Conservation (phyloP, 1,284 basidiomycete genomes). For the Inonotus obliquus region DNA sequence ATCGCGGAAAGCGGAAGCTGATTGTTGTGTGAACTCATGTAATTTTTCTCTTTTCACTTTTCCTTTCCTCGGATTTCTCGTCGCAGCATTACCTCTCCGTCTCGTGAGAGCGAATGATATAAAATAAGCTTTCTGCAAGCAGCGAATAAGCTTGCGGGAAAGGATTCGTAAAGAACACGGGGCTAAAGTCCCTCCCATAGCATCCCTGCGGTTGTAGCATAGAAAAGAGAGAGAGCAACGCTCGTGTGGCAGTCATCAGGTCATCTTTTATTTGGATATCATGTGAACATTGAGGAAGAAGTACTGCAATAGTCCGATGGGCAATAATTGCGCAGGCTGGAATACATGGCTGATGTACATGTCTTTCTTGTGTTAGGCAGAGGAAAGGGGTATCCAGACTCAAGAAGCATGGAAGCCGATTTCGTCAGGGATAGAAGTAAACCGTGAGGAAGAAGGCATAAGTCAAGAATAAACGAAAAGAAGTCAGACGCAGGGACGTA, state of each 20-base stretch:
- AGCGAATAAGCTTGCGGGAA: not conserved
- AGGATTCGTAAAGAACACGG: not conserved
- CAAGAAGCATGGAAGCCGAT: not conserved
- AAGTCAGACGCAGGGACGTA: not conserved
- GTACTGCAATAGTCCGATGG: slow-evolving; percentile 1
- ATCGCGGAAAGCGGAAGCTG: not conserved
- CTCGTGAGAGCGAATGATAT: not conserved
- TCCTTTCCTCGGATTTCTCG: slow-evolving; percentile 2
- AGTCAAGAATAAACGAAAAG: slow-evolving; percentile 3
- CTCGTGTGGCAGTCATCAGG: not conserved
- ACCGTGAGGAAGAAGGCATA: not conserved
- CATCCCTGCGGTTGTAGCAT: not conserved
- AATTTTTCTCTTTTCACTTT: not conserved
- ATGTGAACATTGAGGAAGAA: not conserved
- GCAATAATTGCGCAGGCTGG: not conserved
- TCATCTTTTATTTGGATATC: not conserved
- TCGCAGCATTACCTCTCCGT: not conserved
- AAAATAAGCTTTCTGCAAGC: not conserved
- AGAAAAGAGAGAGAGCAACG: not conserved
- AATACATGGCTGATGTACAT: not conserved
- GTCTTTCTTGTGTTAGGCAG: not conserved
- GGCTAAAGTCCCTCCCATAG: not conserved
- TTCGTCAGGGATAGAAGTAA: not conserved
- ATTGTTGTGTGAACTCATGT: not conserved
- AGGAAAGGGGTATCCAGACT: not conserved